Conservation (phyloP, 176 grass and related monocot genomes). For the Poa pratensis region DNA sequence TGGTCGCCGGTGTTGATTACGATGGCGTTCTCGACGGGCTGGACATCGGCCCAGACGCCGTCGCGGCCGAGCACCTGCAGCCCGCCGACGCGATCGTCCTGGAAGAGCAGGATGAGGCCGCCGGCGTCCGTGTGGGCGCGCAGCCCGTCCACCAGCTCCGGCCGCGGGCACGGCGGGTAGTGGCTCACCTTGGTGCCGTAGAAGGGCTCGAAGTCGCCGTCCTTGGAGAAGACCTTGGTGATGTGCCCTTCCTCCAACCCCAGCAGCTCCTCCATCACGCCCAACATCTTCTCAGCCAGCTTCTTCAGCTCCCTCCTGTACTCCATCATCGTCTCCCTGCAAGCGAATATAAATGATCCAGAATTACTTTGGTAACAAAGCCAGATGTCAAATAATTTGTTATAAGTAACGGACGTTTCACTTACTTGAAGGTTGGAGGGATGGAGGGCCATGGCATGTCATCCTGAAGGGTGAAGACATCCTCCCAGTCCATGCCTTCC, state of each 20-base stretch:
- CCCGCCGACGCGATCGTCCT: constrained; percentile 78
- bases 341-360: background rate
- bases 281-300: constrained; percentile 66
- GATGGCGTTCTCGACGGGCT: constrained; percentile 78
- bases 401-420: no score
- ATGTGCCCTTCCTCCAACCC: constrained; percentile 63
- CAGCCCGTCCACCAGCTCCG: constrained; percentile 70
- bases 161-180: constrained; percentile 79
- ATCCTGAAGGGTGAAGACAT: constrained; percentile 73
- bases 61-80: constrained; percentile 72
- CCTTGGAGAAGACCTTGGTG: constrained; percentile 55
- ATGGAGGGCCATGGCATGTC: constrained; percentile 78
- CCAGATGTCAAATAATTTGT: no score
- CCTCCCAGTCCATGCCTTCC: constrained; percentile 77
- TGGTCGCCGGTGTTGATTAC: constrained; percentile 99
- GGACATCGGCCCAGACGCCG: constrained; percentile 77
- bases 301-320: constrained; percentile 73
- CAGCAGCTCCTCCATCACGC: constrained; percentile 80
- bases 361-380: background rate
- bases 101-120: constrained; percentile 88
- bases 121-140: constrained; percentile 94
- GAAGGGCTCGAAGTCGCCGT: constrained; percentile 57
- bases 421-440: constrained; percentile 78
- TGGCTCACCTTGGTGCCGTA: constrained; percentile 84
- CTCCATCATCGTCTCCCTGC: constrained; percentile 89